Percentiles rank a stretch among this genome's conserved stretches.
These are phyloP conservation scores for Marsdenia floribunda DNA, from an alignment of 257 asterid genomes.

Conservation along the genomic window DNA sequence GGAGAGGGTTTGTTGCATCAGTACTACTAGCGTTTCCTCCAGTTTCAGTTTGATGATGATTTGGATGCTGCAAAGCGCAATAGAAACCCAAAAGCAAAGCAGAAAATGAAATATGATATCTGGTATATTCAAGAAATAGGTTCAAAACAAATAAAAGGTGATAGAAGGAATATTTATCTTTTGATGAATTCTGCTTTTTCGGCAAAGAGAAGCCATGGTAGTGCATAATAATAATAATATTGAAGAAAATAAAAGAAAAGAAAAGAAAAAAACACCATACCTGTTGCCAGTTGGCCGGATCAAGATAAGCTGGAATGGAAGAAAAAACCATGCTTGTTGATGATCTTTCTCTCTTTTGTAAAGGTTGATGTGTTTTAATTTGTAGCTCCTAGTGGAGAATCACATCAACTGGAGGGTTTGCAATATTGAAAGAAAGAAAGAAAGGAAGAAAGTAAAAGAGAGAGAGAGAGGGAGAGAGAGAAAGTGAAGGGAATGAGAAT, in stretches of 20 bases:
- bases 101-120: conserved; percentile 19
- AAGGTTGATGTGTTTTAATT: conserved; percentile 50
- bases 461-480: conserved; percentile 17
- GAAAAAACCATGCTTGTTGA: conserved; percentile 84
- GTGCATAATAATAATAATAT: conserved; percentile 22
- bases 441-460: conserved; percentile 28
- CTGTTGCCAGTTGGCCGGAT: conserved; percentile 99
- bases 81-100: not conserved
- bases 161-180: conserved; percentile 55
- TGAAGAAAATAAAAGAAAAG: conserved; percentile 10
- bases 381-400: conserved; percentile 71
- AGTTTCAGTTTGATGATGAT: conserved; percentile 22
- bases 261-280: conserved; percentile 23
- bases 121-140: conserved; percentile 45
- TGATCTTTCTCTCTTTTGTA: conserved; percentile 76
- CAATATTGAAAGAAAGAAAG: conserved; percentile 28
- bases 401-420: conserved; percentile 59
- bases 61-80: conserved; percentile 39
- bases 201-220: conserved; percentile 53
- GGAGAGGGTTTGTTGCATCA: conserved; percentile 27
- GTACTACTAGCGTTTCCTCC: conserved; percentile 41
- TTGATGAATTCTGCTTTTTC: conserved; percentile 37
- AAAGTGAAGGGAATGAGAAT: conserved; percentile 74
- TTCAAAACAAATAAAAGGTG: conserved; percentile 16
- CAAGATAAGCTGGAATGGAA: conserved; percentile 92